These are phyloP conservation scores for Erodium texanum DNA, from an alignment of 441 rosid species.

Conservation along the genomic window DNA sequence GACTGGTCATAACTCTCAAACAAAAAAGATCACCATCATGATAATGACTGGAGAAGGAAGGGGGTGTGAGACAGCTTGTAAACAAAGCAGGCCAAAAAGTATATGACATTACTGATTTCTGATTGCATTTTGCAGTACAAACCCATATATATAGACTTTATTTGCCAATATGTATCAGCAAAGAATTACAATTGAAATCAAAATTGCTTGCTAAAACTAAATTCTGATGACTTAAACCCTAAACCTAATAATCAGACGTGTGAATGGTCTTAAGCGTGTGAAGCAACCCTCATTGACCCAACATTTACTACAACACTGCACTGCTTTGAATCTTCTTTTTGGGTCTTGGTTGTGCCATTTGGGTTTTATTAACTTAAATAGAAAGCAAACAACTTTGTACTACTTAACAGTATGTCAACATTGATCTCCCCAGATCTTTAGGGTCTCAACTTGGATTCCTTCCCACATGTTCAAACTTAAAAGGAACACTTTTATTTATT, in stretches of 20 bases:
- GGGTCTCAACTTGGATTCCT: background rate
- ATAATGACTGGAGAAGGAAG: background rate
- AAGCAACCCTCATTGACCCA: no score
- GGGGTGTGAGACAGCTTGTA: background rate
- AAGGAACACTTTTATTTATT: background rate
- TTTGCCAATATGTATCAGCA: background rate
- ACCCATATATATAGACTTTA: background rate
- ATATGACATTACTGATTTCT: background rate
- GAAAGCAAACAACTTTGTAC: background rate
- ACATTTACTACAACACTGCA: background rate
- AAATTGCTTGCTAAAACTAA: no score
- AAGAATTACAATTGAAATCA: no score
- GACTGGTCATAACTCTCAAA: background rate
- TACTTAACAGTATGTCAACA: background rate
- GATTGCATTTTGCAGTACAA: constrained; percentile 1
- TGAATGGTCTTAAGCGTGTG: background rate
- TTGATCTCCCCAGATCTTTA: background rate
- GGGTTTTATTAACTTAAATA: background rate
- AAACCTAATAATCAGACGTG: no score
- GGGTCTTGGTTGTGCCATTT: background rate
- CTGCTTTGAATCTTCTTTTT: background rate
- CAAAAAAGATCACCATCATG: background rate
- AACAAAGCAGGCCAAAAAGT: background rate
- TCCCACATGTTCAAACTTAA: background rate
- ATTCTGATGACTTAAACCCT: no score